These are phyloP conservation scores for Carex parvula DNA, from an alignment of 176 grass and related monocot species.

Conservation along the genomic window DNA sequence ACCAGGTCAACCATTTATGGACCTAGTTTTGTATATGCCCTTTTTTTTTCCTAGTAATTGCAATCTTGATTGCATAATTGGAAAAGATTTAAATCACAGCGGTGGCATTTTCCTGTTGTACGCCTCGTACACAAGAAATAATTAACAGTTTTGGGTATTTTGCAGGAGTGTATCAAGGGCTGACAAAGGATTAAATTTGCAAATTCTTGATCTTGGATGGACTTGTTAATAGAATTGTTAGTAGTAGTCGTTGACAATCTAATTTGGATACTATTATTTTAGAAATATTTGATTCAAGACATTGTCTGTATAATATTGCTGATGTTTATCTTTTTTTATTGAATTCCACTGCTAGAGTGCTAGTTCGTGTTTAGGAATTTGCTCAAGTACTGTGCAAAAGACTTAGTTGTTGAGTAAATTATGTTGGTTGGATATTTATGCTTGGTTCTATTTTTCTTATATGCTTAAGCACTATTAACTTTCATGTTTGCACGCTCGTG, in stretches of 20 bases:
- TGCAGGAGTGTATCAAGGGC: conserved; percentile 7
- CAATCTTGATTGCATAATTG: background rate
- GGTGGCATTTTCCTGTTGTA: background rate
- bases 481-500: background rate
- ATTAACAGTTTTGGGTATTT: conserved; percentile 8
- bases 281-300: conserved; percentile 13
- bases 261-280: conserved; percentile 22
- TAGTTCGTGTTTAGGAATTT: conserved; percentile 21
- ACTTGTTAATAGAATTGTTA: conserved; percentile 17
- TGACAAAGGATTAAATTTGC: background rate
- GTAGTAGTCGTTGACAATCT: background rate
- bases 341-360: conserved; percentile 1
- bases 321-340: conserved; percentile 11
- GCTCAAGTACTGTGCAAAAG: background rate
- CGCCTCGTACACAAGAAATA: background rate
- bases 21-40: background rate
- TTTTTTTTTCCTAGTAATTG: background rate
- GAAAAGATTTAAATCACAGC: background rate
- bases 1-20: background rate
- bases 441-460: background rate
- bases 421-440: background rate
- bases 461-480: background rate
- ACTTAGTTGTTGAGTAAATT: conserved; percentile 19
- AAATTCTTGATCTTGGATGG: conserved; percentile 18
- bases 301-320: conserved; percentile 23